Conservation (phyloP, 2,329 filamentous ascomycete species). For the Exophiala sp. region DNA sequence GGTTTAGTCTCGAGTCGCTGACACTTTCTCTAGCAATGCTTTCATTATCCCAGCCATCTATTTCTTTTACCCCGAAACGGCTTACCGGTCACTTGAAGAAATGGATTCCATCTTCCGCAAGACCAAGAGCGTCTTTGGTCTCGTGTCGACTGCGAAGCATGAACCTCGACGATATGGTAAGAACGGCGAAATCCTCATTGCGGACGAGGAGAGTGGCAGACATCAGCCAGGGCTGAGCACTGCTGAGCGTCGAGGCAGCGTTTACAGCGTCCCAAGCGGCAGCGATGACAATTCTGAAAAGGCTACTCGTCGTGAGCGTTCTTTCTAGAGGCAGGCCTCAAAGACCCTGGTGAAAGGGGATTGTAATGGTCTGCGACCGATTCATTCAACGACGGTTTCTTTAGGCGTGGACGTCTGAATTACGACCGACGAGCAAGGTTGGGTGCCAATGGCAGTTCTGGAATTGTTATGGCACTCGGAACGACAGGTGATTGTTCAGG, state of each 20-base stretch:
- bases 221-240: slow-evolving; percentile 33
- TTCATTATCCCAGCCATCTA: slow-evolving; percentile 53
- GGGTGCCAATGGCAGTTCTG: background rate
- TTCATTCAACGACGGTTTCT: no score
- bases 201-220: slow-evolving; percentile 44
- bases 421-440: background rate
- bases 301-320: background rate
- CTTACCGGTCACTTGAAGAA: slow-evolving; percentile 58
- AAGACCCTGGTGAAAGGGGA: no score
- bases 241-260: slow-evolving; percentile 14
- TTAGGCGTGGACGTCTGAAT: no score
- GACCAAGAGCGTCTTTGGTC: slow-evolving; percentile 44
- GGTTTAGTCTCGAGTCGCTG: background rate
- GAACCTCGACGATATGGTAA: slow-evolving; percentile 54
- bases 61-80: slow-evolving; percentile 58
- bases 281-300: slow-evolving; percentile 11
- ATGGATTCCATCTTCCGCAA: slow-evolving; percentile 63
- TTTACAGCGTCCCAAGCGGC: slow-evolving; percentile 3
- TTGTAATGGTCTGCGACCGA: no score
- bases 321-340: slow-evolving; percentile 4
- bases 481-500: background rate
- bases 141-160: slow-evolving; percentile 46
- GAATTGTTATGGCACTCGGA: background rate
- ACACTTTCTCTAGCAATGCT: slow-evolving; percentile 40
- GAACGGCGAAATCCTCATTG: slow-evolving; percentile 52